A percentile compares a stretch with the other conserved stretches of the same genome.
These are phyloP conservation scores for Lepidium sativum DNA, from an alignment of 345 rosid genomes.

Conservation along the genomic window DNA sequence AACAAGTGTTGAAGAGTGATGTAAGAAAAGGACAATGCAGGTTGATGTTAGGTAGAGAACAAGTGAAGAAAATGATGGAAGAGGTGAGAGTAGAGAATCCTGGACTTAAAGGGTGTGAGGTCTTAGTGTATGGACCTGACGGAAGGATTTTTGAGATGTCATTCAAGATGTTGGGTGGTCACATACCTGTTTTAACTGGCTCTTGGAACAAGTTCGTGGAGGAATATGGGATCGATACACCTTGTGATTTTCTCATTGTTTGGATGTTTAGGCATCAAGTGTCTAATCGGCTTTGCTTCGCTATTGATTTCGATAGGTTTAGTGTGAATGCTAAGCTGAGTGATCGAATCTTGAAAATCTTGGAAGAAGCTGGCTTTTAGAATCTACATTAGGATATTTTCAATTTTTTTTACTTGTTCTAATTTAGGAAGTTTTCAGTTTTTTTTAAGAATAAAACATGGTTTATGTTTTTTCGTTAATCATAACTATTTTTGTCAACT, in stretches of 20 bases:
- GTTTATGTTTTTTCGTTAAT: no score
- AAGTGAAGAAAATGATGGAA: background rate
- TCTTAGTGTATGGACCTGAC: background rate
- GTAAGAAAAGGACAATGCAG: background rate
- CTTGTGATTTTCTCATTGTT: background rate
- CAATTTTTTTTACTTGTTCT: background rate
- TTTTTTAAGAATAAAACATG: no score
- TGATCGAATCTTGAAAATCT: background rate
- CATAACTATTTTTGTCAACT: no score
- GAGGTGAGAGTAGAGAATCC: background rate
- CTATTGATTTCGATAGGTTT: background rate
- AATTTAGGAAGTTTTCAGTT: background rate
- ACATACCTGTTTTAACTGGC: background rate
- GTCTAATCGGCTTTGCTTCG: background rate
- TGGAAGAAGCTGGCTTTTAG: background rate
- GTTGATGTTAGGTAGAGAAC: background rate
- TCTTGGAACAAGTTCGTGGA: background rate
- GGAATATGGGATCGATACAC: background rate
- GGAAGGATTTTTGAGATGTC: background rate
- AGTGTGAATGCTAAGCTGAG: background rate
- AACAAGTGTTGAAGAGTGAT: background rate
- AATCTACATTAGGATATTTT: background rate
- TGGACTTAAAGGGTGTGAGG: background rate
- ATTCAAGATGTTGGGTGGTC: background rate
- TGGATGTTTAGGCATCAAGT: constrained; percentile 4